A percentile compares a stretch with the other conserved stretches of the same genome.
Conservation (phyloP, 2,329 filamentous ascomycete genomes). For the Exophiala calicioides region DNA sequence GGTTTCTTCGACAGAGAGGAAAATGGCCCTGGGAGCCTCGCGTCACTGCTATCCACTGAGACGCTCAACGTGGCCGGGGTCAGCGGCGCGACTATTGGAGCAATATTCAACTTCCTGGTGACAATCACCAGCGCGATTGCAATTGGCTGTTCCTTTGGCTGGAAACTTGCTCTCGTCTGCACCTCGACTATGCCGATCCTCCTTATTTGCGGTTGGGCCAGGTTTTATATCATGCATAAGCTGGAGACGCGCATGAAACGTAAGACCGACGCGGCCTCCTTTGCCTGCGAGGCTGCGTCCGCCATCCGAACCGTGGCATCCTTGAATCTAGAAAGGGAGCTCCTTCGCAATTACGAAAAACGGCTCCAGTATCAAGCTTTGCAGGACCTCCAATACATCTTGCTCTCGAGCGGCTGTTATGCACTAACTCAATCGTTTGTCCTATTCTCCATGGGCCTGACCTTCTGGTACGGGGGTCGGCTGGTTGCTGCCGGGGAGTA, state of each 20-base stretch:
- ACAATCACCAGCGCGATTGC: slow-evolving; percentile 70
- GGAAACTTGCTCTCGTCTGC: slow-evolving; percentile 72
- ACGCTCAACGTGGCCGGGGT: slow-evolving; percentile 72
- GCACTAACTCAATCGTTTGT: slow-evolving; percentile 66
- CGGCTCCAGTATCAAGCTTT: slow-evolving; percentile 60
- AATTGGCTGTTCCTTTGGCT: slow-evolving; percentile 69
- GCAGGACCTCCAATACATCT: slow-evolving; percentile 72
- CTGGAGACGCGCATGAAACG: not conserved
- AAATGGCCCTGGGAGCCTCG: slow-evolving; percentile 77
- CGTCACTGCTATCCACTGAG: slow-evolving; percentile 76
- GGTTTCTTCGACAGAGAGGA: slow-evolving; percentile 77
- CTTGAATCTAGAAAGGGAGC: not conserved
- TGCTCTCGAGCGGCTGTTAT: slow-evolving; percentile 32
- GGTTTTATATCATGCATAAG: slow-evolving; percentile 64
- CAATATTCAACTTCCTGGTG: slow-evolving; percentile 74
- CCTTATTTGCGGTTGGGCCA: slow-evolving; percentile 68
- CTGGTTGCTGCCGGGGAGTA: slow-evolving; percentile 67
- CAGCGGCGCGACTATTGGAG: slow-evolving; percentile 59
- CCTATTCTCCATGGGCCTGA: slow-evolving; percentile 72
- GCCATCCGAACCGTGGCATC: slow-evolving; percentile 66
- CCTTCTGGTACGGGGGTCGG: slow-evolving; percentile 71
- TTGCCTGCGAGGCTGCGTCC: slow-evolving; percentile 52
- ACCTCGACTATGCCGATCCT: slow-evolving; percentile 60
- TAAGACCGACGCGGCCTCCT: slow-evolving; percentile 42
- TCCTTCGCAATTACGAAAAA: not conserved